phyloP scores from a whole-genome alignment of 129 eudicot species.

The Escallonia herrerae region DNA sequence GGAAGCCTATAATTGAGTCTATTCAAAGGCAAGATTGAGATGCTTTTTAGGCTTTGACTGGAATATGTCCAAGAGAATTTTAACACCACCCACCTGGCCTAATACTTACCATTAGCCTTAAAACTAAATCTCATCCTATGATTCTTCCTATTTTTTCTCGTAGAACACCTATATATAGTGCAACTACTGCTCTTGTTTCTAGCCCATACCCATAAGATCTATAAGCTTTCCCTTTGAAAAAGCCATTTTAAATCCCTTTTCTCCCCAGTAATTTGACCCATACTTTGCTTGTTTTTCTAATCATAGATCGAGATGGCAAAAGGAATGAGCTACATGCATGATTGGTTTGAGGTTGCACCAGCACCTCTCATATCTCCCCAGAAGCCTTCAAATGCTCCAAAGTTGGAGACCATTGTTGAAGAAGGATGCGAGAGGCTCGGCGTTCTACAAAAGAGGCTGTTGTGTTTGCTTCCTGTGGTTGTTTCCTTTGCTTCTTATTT shows the following conservation, averaged over 20 bases:
- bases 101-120: not conserved
- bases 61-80: not conserved
- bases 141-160: not conserved
- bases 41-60: not conserved
- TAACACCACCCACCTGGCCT: conserved; percentile 11
- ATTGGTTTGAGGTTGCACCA: conserved; percentile 20
- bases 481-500: conserved; percentile 21
- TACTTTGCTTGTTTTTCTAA: not conserved
- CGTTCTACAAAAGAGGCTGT: not conserved
- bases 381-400: conserved; percentile 26
- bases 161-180: not conserved
- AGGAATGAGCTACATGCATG: conserved; percentile 10
- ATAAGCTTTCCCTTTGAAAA: not conserved
- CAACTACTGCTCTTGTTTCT: not conserved
- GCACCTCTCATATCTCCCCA: conserved; percentile 16
- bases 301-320: conserved; percentile 4
- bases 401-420: conserved; percentile 22
- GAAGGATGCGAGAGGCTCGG: conserved; percentile 15
- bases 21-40: too few relatives aligned
- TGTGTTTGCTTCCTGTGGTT: conserved; percentile 17
- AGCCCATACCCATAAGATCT: not conserved
- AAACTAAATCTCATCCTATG: not conserved
- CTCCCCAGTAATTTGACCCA: too few relatives aligned
- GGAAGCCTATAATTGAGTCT: too few relatives aligned
- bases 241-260: too few relatives aligned